phyloP scores from a whole-genome alignment of 1,284 basidiomycete genomes.

The Ceratobasidium sp. region DNA sequence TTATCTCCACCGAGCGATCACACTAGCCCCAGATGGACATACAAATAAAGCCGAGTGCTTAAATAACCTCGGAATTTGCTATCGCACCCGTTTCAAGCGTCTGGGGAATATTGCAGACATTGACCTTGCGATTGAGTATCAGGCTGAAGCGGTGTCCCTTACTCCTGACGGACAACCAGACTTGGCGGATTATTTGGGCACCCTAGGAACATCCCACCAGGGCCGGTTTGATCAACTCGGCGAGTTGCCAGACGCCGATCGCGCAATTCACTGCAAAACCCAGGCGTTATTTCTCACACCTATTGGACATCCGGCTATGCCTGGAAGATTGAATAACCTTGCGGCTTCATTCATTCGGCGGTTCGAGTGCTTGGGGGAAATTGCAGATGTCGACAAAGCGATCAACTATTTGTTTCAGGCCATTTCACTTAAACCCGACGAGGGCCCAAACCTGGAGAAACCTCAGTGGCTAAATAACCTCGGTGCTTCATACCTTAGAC shows the following conservation, averaged over 20 bases:
- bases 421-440: background rate
- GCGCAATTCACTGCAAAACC: background rate
- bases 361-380: background rate
- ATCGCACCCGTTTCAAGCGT: background rate
- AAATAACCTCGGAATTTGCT: background rate
- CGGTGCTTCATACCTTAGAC: background rate
- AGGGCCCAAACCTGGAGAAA: background rate
- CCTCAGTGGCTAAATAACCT: background rate
- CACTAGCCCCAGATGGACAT: constrained; percentile 3
- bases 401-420: background rate
- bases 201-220: constrained; percentile 8
- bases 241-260: background rate
- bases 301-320: background rate
- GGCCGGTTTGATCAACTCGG: background rate
- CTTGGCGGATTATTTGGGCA: background rate
- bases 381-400: constrained; percentile 12
- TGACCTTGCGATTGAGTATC: background rate
- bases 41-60: background rate
- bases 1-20: background rate
- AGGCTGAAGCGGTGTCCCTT: background rate
- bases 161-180: constrained; percentile 2
- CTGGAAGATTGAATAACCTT: background rate
- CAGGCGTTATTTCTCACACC: background rate
- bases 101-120: background rate
- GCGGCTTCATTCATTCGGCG: background rate